Conservation (phyloP, 2,329 filamentous ascomycete species). For the Thelonectria discophora region DNA sequence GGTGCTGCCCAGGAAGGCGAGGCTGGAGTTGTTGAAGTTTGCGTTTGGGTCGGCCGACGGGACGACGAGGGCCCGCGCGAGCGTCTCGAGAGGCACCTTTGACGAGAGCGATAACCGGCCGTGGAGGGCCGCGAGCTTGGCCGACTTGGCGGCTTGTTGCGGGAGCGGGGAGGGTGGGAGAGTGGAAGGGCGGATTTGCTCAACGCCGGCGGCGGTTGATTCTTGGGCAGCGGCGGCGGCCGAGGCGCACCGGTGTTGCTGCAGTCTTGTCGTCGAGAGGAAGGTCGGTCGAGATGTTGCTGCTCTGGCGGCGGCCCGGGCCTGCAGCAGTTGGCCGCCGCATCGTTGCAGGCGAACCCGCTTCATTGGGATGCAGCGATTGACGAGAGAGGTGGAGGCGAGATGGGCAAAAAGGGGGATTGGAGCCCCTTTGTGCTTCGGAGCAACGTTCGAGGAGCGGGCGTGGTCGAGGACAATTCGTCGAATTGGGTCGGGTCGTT, state of each 20-base stretch:
- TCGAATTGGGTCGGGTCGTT: too few species aligned
- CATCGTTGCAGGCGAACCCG: constrained; percentile 54
- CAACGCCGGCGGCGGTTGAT: constrained; percentile 30
- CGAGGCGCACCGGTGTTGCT: constrained; percentile 45
- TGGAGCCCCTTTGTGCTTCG: constrained; percentile 8
- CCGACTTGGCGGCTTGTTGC: constrained; percentile 72
- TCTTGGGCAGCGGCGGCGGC: constrained; percentile 39
- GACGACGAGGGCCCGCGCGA: constrained; percentile 87
- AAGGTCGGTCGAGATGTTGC: constrained; percentile 40
- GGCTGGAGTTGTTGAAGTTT: constrained; percentile 87
- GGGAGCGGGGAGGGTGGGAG: constrained; percentile 75
- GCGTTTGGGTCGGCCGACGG: constrained; percentile 81
- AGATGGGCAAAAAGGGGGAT: neutral
- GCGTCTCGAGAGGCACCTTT: constrained; percentile 83
- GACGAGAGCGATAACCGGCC: constrained; percentile 84
- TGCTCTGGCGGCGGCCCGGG: constrained; percentile 35
- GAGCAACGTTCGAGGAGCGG: constrained; percentile 26
- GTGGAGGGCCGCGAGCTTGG: constrained; percentile 92
- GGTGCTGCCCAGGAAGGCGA: constrained; percentile 82
- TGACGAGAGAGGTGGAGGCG: constrained; percentile 3
- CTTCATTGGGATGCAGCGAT: constrained; percentile 50
- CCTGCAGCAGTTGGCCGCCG: constrained; percentile 52
- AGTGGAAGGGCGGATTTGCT: constrained; percentile 41
- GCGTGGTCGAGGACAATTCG: constrained; percentile 34
- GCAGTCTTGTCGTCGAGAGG: constrained; percentile 21